Evolutionary conservation across 352 stramenopile species (phyloP), one percentile per base, ranked within the genome.

Genomic region (Phytophthora idaei): DNA sequence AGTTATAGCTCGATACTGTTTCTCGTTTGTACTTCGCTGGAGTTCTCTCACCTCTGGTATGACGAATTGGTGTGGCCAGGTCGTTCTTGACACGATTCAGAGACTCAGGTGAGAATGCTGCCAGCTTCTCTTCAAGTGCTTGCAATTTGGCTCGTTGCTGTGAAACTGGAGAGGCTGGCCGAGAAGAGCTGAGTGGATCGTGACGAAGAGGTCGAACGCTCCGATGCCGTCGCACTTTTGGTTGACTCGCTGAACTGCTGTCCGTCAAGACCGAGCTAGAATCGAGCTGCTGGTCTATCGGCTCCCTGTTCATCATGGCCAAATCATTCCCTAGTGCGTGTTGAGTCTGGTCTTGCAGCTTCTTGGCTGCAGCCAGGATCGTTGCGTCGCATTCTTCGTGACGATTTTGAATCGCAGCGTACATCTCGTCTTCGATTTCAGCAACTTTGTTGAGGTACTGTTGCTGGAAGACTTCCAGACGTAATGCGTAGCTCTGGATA

Each of bases 381-480:
- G 59, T 69, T 1, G 52, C 25, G 14, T 87, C 81, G 14, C 75
- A 78, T 41, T 78, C 57, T 47, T 78, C 62, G 27, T 71, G 66
- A 44, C 81, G 69, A 17, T 76, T 76, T 41, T 85, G 67, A 27
- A 92, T 85, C 32, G 83, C 69, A 0, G 37, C 28, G 5, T 78
- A 69, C 76, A 84, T 80, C 44, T 88, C 79, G 8, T 74, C 69
- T 58, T 80, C 69, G 42, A 90, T 83, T 54, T 88, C 79, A 1
- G 69, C 70, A 28, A 87, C 76, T 68, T 83, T 83, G 34, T 70
- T 80, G 5, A 78, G 59, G 37, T 89, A 85, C 56, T 89, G 79
- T 37, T 89, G 80, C 57, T 89, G 78, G 48, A 92, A 85, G 11
- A 89, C 59, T 42, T 89, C 73, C 12, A 92, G 64, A 2, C 76